Evolutionary conservation across 371 early-diverging fungal genomes (phyloP).

Genomic region (Dinochytrium kinnereticum): DNA sequence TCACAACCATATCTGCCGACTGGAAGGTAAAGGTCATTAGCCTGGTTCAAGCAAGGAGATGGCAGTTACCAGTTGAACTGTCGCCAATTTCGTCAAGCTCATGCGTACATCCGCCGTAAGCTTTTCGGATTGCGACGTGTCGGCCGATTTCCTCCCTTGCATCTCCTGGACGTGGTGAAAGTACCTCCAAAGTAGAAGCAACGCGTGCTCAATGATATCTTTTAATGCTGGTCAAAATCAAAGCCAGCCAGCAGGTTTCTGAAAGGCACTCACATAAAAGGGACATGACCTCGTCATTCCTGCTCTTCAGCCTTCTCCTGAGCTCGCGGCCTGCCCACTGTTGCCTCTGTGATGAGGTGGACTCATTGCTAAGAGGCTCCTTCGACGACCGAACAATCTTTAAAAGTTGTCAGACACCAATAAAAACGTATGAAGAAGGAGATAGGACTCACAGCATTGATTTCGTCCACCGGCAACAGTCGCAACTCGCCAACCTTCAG

Average conservation of each 20-base stretch:
- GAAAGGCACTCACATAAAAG: conserved; percentile 41
- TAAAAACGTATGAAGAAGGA: no score
- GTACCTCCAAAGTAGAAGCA: conserved; percentile 62
- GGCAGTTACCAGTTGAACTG: background rate
- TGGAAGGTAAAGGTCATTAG: conserved; percentile 47
- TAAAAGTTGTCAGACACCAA: background rate
- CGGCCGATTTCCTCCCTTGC: conserved; percentile 42
- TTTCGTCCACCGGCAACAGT: conserved; percentile 47
- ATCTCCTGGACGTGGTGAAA: conserved; percentile 26
- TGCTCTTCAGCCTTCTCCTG: conserved; percentile 13
- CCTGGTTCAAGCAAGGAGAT: background rate
- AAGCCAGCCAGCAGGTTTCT: no score
- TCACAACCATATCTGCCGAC: conserved; percentile 45
- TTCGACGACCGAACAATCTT: conserved; percentile 46
- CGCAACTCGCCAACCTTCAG: conserved; percentile 43
- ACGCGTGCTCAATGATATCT: conserved; percentile 57
- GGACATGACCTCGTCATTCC: conserved; percentile 43
- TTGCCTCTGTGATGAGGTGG: conserved; percentile 52
- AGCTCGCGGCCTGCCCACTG: conserved; percentile 50
- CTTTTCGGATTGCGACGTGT: background rate
- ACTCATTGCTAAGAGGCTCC: conserved; percentile 42
- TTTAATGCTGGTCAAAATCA: background rate
- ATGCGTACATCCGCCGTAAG: background rate
- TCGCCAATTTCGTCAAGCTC: background rate
- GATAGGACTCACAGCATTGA: conserved; percentile 43